These are phyloP conservation scores for Candida glucosophila DNA, from an alignment of 1,139 yeast genomes.

Conservation along the genomic window DNA sequence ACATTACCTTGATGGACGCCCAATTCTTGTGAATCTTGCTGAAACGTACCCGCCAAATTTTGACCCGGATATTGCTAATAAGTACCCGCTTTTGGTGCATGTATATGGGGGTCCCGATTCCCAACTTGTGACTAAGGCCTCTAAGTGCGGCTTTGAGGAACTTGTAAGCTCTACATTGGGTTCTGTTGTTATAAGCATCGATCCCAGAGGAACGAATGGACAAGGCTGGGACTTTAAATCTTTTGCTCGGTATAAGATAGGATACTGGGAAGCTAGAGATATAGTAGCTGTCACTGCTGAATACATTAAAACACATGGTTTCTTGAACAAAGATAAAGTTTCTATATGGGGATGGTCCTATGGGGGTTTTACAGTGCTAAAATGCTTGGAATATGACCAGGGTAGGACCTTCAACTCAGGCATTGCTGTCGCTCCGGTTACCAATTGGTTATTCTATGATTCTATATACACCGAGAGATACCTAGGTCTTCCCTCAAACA, in stretches of 20 bases:
- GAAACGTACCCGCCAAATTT: conserved; percentile 74
- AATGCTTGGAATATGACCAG: conserved; percentile 62
- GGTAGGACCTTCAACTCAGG: conserved; percentile 57
- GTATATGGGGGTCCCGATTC: conserved; percentile 97
- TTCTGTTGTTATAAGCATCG: conserved; percentile 73
- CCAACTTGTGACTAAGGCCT: conserved; percentile 52
- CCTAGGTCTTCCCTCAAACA: conserved; percentile 65
- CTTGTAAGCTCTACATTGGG: conserved; percentile 60
- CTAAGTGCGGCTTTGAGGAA: conserved; percentile 57
- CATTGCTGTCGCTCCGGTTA: conserved; percentile 79
- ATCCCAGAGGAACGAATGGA: conserved; percentile 93
- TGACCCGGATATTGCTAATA: conserved; percentile 35
- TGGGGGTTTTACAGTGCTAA: conserved; percentile 70
- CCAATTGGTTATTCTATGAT: conserved; percentile 69
- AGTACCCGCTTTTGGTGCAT: conserved; percentile 74
- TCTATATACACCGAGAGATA: conserved; percentile 84
- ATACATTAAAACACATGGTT: conserved; percentile 42
- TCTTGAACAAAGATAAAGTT: conserved; percentile 53
- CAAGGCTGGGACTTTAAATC: conserved; percentile 72
- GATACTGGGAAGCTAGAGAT: conserved; percentile 85
- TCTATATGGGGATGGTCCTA: conserved; percentile 92
- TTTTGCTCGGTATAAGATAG: conserved; percentile 62
- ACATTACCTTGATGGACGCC: conserved; percentile 23
- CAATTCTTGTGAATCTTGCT: conserved; percentile 49
- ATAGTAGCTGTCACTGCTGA: conserved; percentile 56